A percentile compares a stretch with the other conserved stretches of the same genome.
Evolutionary conservation across 2,329 filamentous ascomycete genomes (phyloP).

Genomic region (Cladosporium sp.): DNA sequence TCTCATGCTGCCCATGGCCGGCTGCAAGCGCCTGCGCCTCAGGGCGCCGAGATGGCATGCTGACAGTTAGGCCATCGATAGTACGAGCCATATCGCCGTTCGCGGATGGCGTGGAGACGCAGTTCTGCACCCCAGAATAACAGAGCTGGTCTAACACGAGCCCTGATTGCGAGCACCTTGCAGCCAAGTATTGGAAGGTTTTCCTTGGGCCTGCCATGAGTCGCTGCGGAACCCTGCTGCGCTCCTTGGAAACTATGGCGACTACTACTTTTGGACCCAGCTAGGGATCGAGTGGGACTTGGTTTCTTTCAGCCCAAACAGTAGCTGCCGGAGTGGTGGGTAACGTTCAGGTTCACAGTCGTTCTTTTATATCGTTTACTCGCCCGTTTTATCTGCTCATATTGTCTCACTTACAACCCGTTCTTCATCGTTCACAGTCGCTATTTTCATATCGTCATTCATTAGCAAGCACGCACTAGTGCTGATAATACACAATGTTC

Average conservation of each 20-base stretch:
- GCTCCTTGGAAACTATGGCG: constrained; percentile 13
- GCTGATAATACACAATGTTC: not conserved
- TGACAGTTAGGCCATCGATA: not conserved
- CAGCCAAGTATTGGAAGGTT: constrained; percentile 8
- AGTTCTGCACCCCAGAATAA: not conserved
- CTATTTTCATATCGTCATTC: constrained; percentile 8
- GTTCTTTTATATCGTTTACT: constrained; percentile 10
- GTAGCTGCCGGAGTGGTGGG: not conserved
- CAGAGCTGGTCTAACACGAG: constrained; percentile 2
- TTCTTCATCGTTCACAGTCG: not conserved
- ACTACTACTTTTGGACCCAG: constrained; percentile 16
- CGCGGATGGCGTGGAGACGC: not conserved
- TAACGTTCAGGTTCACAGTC: not conserved
- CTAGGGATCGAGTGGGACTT: not conserved
- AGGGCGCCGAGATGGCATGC: not conserved
- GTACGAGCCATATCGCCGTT: not conserved
- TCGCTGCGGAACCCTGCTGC: constrained; percentile 12
- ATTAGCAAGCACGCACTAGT: not conserved
- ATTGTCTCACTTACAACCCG: not conserved
- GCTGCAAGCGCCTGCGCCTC: constrained; percentile 6
- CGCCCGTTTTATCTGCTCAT: constrained; percentile 11
- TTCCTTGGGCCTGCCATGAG: not conserved
- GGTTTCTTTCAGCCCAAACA: constrained; percentile 10
- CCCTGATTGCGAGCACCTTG: not conserved
- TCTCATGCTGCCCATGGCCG: not conserved